Base-by-base conservation (phyloP, 352 stramenopile species). In the Globisporangium uncinulatum region DNA sequence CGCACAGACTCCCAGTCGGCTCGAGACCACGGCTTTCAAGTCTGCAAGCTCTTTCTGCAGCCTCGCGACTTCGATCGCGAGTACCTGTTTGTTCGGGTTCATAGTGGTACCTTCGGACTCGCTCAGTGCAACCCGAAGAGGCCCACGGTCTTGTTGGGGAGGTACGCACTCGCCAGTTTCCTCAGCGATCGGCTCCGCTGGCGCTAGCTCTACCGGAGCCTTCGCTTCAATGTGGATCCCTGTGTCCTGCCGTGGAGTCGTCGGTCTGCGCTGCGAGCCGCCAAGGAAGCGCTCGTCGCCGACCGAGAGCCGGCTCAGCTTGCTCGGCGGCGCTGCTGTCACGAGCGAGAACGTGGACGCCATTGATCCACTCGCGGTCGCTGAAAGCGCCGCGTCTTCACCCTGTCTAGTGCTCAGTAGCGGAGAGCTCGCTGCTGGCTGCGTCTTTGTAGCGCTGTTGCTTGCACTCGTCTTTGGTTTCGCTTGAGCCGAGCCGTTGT, bases 1-100 rank as follows among this genome's bases (percentile, higher is more conserved):
- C 17, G 32, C 13, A 0, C 20, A 1, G 32, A 4, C 29, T 1
- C 3, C 43, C 6, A 21, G 8, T 10, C 29, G 43, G 3, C 43
- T 15, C 31, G 41, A 19, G 15, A 39, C 17, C 0, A 24, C 14
- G 11, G 17, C 36, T 45, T 61, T 50, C n/a, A 60, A 15, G 3
- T 53, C 58, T 9, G 19, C 62, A 4, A 84, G 45, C 17, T 74
- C 70, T 42, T 69, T 65, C 6, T 60, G 60, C 34, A 84, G 36
- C 6, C 64, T 58, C 36, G 51, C 61, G 17, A 79, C 51, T 43
- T 82, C 64, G 0, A 62, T 64, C 34, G 68, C 58, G 31, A 82
- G 57, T 1, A 52, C 57, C 34, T 69, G 47, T 15, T 83, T 71
- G 39, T 72, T 77, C 19, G 63, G 50, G 31, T 41, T 73, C 31